These are phyloP conservation scores for Akebia trifoliata DNA, from an alignment of 164 flowering plant species.

Conservation along the genomic window DNA sequence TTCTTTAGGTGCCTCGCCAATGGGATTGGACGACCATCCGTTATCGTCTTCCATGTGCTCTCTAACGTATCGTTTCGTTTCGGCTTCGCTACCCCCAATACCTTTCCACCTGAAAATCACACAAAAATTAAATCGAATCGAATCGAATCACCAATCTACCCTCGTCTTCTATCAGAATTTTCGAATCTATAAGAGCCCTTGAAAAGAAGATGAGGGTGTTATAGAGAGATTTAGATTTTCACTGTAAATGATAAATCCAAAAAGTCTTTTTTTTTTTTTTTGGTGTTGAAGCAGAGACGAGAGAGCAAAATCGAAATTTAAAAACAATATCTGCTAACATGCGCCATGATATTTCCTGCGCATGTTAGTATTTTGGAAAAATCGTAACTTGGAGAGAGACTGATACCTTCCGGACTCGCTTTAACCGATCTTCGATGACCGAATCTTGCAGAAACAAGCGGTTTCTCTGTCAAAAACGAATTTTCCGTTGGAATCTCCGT, in stretches of 20 bases:
- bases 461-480: conserved; percentile 34
- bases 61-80: conserved; percentile 71
- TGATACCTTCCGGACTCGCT: conserved; percentile 66
- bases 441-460: conserved; percentile 53
- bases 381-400: neutral
- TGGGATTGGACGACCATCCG: conserved; percentile 76
- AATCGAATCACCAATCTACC: too few relatives aligned
- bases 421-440: conserved; percentile 48
- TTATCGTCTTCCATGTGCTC: conserved; percentile 82
- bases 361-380: neutral
- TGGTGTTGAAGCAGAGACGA: too few relatives aligned
- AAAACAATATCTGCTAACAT: too few relatives aligned
- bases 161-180: too few relatives aligned
- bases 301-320: too few relatives aligned
- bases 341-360: neutral
- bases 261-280: too few relatives aligned
- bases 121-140: too few relatives aligned
- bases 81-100: conserved; percentile 51
- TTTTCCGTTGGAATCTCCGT: conserved; percentile 21
- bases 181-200: too few relatives aligned
- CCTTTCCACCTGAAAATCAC: conserved; percentile 20
- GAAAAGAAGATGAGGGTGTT: too few relatives aligned
- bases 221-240: too few relatives aligned
- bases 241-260: too few relatives aligned
- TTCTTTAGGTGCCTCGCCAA: conserved; percentile 69